Evolutionary conservation across 352 stramenopile species (phyloP).

Genomic region (Globisporangium paroecandrum): DNA sequence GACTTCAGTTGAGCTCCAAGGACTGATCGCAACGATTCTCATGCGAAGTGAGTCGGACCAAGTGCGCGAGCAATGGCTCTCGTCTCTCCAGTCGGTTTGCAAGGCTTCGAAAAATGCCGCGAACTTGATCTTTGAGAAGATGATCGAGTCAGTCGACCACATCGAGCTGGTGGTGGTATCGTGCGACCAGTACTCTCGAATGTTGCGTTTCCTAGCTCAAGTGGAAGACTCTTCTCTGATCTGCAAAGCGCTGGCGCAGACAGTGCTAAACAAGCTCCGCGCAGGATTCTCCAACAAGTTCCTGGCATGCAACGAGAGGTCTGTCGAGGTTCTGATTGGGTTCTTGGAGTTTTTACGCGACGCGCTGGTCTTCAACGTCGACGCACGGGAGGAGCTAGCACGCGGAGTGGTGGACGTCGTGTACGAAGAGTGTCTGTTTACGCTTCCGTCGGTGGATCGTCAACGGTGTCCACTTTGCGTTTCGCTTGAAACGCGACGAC

Average conservation of each 20-base stretch:
- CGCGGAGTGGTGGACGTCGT: slow-evolving; percentile 73
- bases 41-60: slow-evolving; percentile 64
- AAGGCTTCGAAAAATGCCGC: slow-evolving; percentile 37
- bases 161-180: slow-evolving; percentile 60
- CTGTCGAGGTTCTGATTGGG: slow-evolving; percentile 62
- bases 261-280: slow-evolving; percentile 58
- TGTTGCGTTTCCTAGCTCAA: slow-evolving; percentile 70
- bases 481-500: slow-evolving; percentile 69
- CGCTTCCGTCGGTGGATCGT: slow-evolving; percentile 58
- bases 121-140: slow-evolving; percentile 61
- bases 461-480: slow-evolving; percentile 70
- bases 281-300: slow-evolving; percentile 79
- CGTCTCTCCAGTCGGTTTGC: slow-evolving; percentile 75
- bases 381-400: slow-evolving; percentile 49
- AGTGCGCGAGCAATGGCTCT: slow-evolving; percentile 83
- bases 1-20: slow-evolving; percentile 33
- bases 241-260: slow-evolving; percentile 50
- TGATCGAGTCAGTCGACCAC: slow-evolving; percentile 54
- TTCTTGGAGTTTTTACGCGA: slow-evolving; percentile 80
- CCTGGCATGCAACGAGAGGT: slow-evolving; percentile 64
- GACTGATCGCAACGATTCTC: slow-evolving; percentile 56
- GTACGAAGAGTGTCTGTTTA: slow-evolving; percentile 85
- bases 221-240: slow-evolving; percentile 44
- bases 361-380: slow-evolving; percentile 52
- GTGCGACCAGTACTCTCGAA: slow-evolving; percentile 68